Base-by-base conservation (phyloP, 768 basidiomycete genomes). In the Clitopilus hobsonii region DNA sequence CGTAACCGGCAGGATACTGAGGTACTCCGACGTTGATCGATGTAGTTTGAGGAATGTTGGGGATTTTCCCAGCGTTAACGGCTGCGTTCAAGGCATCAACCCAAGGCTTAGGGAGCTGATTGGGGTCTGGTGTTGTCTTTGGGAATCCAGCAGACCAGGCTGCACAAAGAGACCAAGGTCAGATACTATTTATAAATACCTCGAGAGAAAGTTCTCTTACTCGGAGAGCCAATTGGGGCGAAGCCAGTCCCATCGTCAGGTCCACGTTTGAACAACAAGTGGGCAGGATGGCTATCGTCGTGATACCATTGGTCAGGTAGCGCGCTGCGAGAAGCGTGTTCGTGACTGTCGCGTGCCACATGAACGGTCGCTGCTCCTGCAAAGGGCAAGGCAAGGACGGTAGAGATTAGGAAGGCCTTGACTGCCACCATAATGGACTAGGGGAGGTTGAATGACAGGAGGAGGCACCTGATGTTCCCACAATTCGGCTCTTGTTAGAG, bases 141-240 rank as follows among this genome's bases (percentile, higher is more conserved):
- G 92, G 91, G 67, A 81, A 93, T 20, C 74, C 76, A 11, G 77
- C 74, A 4, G 75, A 63, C 88, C 90, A 93, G 45, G 77, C 90
- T 77, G 54, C 10, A 48, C 24, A 49, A 41, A 59, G 41, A 29
- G 27, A 18, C 45, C 22, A 26, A 28, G 30, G 49, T 54, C 23
- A 25, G 16, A 52, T 23, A 25, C n/a, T n/a, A 29, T 55, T 18
- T 27, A 5, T 54, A 11, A 38, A 32, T 51, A 24, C 49, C 49
- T 27, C 23, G 54, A 20, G 20, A 23, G 30, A 28, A 20, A 36
- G 23, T 24, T 50, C 18, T 58, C 77, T 30, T 61, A 88, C 88
- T 75, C 16, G 77, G 71, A 10, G 86, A 78, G 55, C 89, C 89
- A 30, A 89, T 77, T 30, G 71, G 60, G 26, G 84, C 66, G 61